Percentiles rank a stretch among this genome's conserved stretches.
Evolutionary conservation across 176 grass and related monocot genomes (phyloP).

Genomic region (Saccharum officinarum): DNA sequence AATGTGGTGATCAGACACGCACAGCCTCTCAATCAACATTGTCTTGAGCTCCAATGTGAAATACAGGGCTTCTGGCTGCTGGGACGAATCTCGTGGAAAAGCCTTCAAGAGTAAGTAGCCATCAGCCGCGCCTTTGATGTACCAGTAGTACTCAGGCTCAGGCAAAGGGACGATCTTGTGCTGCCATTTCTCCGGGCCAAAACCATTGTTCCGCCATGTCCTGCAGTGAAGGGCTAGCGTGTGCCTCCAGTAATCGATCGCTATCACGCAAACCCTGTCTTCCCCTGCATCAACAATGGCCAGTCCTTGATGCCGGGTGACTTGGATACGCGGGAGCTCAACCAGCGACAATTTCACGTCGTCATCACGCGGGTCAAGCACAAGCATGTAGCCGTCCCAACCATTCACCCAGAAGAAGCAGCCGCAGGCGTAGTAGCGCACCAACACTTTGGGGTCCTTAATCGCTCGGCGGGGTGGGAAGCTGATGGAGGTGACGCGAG

Average conservation of each 20-base stretch:
- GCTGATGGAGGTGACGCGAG: neutral
- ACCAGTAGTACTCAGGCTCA: neutral
- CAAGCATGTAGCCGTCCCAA: neutral
- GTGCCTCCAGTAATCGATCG: neutral
- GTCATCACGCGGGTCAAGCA: neutral
- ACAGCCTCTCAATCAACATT: neutral
- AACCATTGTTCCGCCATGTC: neutral
- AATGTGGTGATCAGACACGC: fast-evolving
- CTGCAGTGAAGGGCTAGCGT: neutral
- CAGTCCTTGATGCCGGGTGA: neutral
- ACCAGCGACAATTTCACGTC: constrained; percentile 16
- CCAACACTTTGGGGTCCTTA: neutral
- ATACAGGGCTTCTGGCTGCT: too few species aligned
- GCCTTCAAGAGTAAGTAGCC: neutral
- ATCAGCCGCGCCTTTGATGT: neutral
- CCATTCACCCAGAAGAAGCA: constrained; percentile 3
- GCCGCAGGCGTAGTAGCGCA: neutral
- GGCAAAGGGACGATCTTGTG: neutral
- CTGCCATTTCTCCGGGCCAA: neutral
- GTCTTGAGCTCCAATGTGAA: neutral
- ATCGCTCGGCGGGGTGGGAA: neutral
- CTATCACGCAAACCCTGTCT: neutral
- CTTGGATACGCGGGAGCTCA: neutral
- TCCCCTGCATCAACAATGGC: constrained; percentile 13
- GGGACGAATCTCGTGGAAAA: neutral